These are phyloP conservation scores for Coemansia reversa DNA, from an alignment of 192 early-diverging fungal species.

Conservation along the genomic window DNA sequence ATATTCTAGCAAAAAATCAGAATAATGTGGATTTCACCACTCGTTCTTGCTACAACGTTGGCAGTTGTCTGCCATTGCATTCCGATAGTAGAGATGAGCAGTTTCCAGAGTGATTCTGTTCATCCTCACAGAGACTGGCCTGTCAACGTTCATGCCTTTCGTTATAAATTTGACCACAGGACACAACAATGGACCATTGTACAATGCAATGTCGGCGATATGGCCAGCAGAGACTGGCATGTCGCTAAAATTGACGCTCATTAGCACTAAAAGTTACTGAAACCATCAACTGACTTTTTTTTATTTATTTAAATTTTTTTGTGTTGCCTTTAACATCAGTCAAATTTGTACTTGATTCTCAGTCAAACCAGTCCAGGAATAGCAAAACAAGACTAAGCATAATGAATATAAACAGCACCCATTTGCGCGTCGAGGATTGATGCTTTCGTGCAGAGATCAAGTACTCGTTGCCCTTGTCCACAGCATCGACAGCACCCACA, in stretches of 20 bases:
- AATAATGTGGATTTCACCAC: background rate
- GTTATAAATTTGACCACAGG: background rate
- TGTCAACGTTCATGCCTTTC: constrained; percentile 23
- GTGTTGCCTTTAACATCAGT: too few relatives aligned
- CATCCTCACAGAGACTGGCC: constrained; percentile 47
- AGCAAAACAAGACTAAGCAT: constrained; percentile 69
- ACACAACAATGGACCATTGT: background rate
- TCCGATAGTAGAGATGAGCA: constrained; percentile 5
- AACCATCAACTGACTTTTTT: background rate
- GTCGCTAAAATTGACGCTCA: constrained; percentile 29
- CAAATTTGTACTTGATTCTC: too few relatives aligned
- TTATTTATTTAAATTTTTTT: too few relatives aligned
- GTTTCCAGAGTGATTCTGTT: constrained; percentile 14
- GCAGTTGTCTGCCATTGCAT: background rate
- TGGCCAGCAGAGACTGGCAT: constrained; percentile 40
- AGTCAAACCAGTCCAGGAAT: constrained; percentile 81
- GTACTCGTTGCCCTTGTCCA: constrained; percentile 67
- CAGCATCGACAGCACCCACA: constrained; percentile 61
- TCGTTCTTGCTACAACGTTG: background rate
- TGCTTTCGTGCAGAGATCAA: constrained; percentile 64
- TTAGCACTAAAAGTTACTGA: background rate
- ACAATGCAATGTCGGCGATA: constrained; percentile 1
- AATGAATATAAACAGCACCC: constrained; percentile 70
- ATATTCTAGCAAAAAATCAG: background rate
- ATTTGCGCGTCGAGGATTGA: constrained; percentile 68